Conservation (phyloP, 2,329 filamentous ascomycete genomes). For the Fusarium algeriense region DNA sequence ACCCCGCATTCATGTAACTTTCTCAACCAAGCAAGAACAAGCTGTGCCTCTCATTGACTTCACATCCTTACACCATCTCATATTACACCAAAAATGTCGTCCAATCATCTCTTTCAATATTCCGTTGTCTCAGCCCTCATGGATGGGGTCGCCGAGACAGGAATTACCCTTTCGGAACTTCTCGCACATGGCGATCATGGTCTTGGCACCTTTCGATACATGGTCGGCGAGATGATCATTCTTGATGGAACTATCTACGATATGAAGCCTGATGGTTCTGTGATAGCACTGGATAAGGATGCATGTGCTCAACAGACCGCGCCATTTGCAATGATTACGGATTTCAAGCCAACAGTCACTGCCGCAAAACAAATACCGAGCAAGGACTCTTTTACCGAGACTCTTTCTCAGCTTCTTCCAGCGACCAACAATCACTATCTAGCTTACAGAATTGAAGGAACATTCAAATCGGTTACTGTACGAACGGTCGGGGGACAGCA, state of each 20-base stretch:
- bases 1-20: neutral
- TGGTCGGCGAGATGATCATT: constrained; percentile 42
- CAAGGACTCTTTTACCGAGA: neutral
- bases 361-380: neutral
- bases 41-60: neutral
- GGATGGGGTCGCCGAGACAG: constrained; percentile 37
- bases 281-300: neutral
- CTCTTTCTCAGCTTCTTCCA: constrained; percentile 9
- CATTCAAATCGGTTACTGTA: constrained; percentile 23
- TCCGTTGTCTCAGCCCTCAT: constrained; percentile 40
- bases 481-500: constrained; percentile 27
- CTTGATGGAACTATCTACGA: constrained; percentile 29
- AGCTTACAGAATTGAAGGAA: constrained; percentile 7
- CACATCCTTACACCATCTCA: neutral
- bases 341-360: constrained; percentile 2
- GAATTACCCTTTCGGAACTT: constrained; percentile 25
- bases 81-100: constrained; percentile 6
- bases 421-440: constrained; percentile 23
- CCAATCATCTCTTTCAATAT: constrained; percentile 36
- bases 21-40: neutral
- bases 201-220: constrained; percentile 39
- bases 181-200: constrained; percentile 31
- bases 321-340: constrained; percentile 32
- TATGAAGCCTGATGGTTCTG: constrained; percentile 34
- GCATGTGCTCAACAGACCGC: neutral